Evolutionary conservation across 805 yeast genomes (phyloP).

Genomic region (Lipomyces lipofer): DNA sequence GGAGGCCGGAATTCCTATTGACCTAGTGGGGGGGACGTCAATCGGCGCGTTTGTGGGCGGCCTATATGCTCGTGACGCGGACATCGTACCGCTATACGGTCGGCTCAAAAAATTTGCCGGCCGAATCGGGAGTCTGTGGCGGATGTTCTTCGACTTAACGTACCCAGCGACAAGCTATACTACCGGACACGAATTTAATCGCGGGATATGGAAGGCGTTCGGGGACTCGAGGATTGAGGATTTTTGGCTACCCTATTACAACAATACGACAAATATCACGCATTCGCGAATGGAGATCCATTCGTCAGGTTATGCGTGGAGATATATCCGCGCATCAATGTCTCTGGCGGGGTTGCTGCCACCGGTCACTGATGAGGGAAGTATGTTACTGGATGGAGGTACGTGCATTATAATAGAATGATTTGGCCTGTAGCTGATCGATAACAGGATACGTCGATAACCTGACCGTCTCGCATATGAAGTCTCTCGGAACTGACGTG

Average conservation of each 20-base stretch:
- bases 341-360: constrained; percentile 92
- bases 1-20: constrained; percentile 90
- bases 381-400: constrained; percentile 85
- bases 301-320: constrained; percentile 90
- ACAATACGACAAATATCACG: constrained; percentile 93
- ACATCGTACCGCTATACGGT: constrained; percentile 86
- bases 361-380: constrained; percentile 82
- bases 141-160: constrained; percentile 79
- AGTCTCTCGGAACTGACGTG: constrained; percentile 73
- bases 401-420: neutral
- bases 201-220: constrained; percentile 96
- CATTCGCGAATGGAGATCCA: constrained; percentile 95
- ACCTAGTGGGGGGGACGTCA: constrained; percentile 92
- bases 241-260: constrained; percentile 86
- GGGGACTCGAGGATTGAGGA: constrained; percentile 93
- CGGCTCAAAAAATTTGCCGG: constrained; percentile 83
- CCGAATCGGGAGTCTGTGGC: constrained; percentile 82
- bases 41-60: constrained; percentile 97
- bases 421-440: neutral
- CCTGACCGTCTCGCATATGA: constrained; percentile 89
- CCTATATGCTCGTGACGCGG: constrained; percentile 87
- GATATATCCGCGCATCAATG: constrained; percentile 95
- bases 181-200: constrained; percentile 94
- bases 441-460: constrained; percentile 83
- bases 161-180: constrained; percentile 93